phyloP scores from a whole-genome alignment of 768 basidiomycete genomes.

The Tulasnella sp. region DNA sequence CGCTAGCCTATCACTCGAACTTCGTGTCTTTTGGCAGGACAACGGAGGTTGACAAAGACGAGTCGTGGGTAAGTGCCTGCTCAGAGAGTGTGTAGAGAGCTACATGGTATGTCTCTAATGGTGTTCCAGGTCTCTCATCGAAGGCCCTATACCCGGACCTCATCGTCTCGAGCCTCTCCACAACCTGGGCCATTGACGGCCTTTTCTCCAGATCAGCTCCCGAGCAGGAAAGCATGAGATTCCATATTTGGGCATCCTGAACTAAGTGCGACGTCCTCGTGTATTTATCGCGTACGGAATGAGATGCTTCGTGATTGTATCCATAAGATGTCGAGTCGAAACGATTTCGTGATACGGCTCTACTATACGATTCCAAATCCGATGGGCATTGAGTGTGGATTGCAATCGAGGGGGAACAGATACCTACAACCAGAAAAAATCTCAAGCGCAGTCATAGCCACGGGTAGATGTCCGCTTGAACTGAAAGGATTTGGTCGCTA shows the following conservation, averaged over 20 bases:
- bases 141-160: constrained; percentile 13
- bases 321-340: not conserved
- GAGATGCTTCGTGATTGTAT: not conserved
- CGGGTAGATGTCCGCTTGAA: not conserved
- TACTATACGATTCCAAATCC: not conserved
- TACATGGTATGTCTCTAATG: no score
- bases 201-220: not conserved
- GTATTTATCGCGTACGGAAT: not conserved
- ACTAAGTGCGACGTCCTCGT: not conserved
- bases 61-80: no score
- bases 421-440: not conserved
- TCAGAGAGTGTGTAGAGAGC: no score
- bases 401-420: not conserved
- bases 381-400: no score
- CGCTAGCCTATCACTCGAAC: no score
- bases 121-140: no score
- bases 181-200: not conserved
- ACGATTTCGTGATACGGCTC: no score
- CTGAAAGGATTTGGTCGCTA: not conserved
- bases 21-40: no score
- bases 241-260: not conserved
- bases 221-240: not conserved
- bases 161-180: constrained; percentile 16
- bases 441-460: not conserved
- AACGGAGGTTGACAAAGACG: no score